Evolutionary conservation across 805 yeast species (phyloP).

Genomic region (Ogataea methylovora): DNA sequence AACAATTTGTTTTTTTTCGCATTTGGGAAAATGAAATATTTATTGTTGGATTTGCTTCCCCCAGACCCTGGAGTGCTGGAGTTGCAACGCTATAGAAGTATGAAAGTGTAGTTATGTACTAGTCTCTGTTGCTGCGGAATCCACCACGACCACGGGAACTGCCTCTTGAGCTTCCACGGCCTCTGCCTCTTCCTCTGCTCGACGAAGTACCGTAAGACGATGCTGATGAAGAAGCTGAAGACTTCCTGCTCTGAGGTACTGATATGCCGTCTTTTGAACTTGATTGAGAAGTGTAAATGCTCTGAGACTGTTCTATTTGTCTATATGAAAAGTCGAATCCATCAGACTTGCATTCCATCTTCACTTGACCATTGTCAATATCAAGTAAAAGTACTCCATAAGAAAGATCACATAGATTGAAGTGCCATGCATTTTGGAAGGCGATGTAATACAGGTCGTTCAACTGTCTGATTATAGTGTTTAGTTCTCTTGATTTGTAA

Average conservation of each 20-base stretch:
- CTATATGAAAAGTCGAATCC: slow-evolving; percentile 63
- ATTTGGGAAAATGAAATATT: no score
- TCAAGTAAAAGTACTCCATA: slow-evolving; percentile 41
- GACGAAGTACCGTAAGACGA: no score
- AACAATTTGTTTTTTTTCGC: no score
- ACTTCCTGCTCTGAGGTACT: slow-evolving; percentile 1
- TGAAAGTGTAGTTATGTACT: no score
- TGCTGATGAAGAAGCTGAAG: not conserved
- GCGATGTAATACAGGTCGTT: slow-evolving; percentile 58
- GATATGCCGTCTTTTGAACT: not conserved
- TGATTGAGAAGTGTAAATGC: not conserved
- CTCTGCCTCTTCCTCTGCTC: slow-evolving; percentile 4
- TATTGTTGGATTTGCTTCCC: no score
- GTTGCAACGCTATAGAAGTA: no score
- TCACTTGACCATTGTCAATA: slow-evolving; percentile 38
- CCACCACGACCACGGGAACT: slow-evolving; percentile 11
- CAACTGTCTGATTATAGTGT: slow-evolving; percentile 36
- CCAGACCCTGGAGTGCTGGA: no score
- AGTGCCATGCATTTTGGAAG: slow-evolving; percentile 72
- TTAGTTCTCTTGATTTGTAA: slow-evolving; percentile 30
- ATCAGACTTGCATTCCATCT: slow-evolving; percentile 43
- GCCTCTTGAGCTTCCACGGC: slow-evolving; percentile 8
- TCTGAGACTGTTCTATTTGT: slow-evolving; percentile 4
- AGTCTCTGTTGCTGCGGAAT: slow-evolving; percentile 1
- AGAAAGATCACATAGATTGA: slow-evolving; percentile 56